These are phyloP conservation scores for Suhomyces yuchorum DNA, from an alignment of 1,139 yeast species.

Conservation along the genomic window DNA sequence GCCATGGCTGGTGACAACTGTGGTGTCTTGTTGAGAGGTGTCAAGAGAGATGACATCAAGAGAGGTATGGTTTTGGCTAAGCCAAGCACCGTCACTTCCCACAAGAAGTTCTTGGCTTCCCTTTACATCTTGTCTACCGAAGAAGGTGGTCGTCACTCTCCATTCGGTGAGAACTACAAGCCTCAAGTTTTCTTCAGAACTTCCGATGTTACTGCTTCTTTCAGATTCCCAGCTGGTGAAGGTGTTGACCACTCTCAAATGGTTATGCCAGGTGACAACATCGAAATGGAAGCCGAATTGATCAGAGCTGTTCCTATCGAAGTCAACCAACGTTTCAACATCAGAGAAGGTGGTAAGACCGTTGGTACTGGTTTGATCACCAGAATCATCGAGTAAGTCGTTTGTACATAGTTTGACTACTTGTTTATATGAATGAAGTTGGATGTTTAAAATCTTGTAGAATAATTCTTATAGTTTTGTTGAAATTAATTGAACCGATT, in stretches of 20 bases:
- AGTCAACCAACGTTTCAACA: constrained; percentile 96
- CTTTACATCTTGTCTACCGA: constrained; percentile 90
- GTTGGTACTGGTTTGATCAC: constrained; percentile 98
- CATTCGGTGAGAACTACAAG: constrained; percentile 95
- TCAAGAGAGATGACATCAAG: constrained; percentile 93
- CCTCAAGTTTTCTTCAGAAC: constrained; percentile 98
- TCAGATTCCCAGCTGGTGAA: constrained; percentile 89
- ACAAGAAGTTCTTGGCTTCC: constrained; percentile 92
- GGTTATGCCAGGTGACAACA: constrained; percentile 98
- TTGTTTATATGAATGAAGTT: constrained; percentile 3
- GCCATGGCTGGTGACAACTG: constrained; percentile 99
- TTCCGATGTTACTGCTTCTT: constrained; percentile 89
- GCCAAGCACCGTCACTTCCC: constrained; percentile 90
- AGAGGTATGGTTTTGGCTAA: constrained; percentile 98
- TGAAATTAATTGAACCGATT: no score
- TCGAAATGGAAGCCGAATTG: constrained; percentile 92
- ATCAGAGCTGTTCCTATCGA: constrained; percentile 93
- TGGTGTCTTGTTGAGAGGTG: constrained; percentile 96
- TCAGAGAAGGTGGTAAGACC: constrained; percentile 99
- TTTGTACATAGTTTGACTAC: constrained; percentile 7
- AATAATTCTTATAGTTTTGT: no score
- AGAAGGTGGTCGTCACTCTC: constrained; percentile 99
- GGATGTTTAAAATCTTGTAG: neutral
- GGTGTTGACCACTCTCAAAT: constrained; percentile 80
- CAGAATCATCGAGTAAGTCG: constrained; percentile 72